Evolutionary conservation across 1,139 yeast species (phyloP).

Genomic region (Spathaspora sp.): DNA sequence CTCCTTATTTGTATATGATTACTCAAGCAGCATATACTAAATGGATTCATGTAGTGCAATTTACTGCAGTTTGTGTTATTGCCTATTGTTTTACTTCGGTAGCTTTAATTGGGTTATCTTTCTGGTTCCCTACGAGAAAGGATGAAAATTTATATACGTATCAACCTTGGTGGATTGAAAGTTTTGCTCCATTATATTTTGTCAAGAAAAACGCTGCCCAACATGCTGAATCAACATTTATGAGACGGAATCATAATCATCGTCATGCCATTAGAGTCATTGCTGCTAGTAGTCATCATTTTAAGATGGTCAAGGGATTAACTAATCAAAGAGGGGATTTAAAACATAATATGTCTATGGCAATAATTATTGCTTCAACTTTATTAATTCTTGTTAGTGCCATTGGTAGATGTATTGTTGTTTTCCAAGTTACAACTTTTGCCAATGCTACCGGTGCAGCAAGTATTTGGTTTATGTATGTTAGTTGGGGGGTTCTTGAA

Average conservation of each 20-base stretch:
- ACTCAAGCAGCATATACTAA: conserved; percentile 19
- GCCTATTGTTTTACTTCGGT: conserved; percentile 38
- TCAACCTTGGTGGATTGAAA: conserved; percentile 51
- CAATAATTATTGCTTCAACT: conserved; percentile 33
- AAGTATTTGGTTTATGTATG: conserved; percentile 32
- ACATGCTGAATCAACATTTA: conserved; percentile 41
- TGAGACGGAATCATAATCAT: conserved; percentile 45
- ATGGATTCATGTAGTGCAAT: conserved; percentile 33
- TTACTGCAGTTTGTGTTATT: conserved; percentile 30
- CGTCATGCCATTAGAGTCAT: conserved; percentile 45
- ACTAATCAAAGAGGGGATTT: conserved; percentile 40
- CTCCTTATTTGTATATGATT: conserved; percentile 34
- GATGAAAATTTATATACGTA: conserved; percentile 45
- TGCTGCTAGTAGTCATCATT: conserved; percentile 46
- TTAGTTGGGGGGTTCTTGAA: conserved; percentile 43
- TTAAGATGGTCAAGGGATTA: conserved; percentile 42
- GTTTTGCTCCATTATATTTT: conserved; percentile 43
- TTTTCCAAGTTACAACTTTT: conserved; percentile 27
- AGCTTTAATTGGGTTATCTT: conserved; percentile 36
- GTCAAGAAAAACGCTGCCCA: conserved; percentile 38
- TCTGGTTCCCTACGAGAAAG: conserved; percentile 44
- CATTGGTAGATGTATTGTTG: conserved; percentile 31
- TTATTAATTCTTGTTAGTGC: conserved; percentile 32
- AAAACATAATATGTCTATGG: conserved; percentile 35
- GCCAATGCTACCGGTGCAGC: conserved; percentile 22